Conservation (phyloP, 73 alveolate species). For the Diophrys appendiculata region DNA sequence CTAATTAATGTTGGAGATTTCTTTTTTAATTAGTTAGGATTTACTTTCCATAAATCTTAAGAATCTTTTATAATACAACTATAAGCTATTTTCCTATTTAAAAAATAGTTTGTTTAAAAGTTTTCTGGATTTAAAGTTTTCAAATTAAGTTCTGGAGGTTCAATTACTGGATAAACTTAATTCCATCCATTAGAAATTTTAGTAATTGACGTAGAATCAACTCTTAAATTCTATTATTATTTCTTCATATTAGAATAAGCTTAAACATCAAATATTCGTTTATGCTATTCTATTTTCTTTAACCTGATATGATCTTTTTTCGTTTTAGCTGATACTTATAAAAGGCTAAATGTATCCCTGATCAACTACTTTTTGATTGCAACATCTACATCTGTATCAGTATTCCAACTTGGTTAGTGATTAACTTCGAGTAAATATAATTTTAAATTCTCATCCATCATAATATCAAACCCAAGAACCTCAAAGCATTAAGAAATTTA, state of each 20-base stretch:
- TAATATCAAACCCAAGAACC: constrained; percentile 61
- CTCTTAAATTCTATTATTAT: neutral
- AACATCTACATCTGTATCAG: constrained; percentile 62
- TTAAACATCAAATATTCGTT: neutral
- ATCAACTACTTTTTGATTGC: constrained; percentile 16
- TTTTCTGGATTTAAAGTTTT: too few relatives aligned
- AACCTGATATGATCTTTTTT: neutral
- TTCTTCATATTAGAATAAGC: neutral
- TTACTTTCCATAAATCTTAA: neutral
- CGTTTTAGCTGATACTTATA: neutral
- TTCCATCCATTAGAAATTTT: neutral
- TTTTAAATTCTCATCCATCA: constrained; percentile 41
- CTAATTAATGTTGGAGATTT: neutral
- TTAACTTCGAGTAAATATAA: constrained; percentile 65
- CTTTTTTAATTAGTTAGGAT: neutral
- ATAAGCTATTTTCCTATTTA: neutral
- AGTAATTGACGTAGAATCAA: neutral
- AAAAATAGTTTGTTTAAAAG: neutral
- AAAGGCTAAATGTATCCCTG: neutral
- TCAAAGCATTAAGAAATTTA: constrained; percentile 52
- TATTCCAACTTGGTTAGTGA: constrained; percentile 58
- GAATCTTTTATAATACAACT: neutral
- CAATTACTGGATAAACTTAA: neutral
- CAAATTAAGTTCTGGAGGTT: too few relatives aligned
- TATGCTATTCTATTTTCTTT: neutral